Evolutionary conservation across 352 stramenopile genomes (phyloP).

Genomic region (Peronospora farinosa): DNA sequence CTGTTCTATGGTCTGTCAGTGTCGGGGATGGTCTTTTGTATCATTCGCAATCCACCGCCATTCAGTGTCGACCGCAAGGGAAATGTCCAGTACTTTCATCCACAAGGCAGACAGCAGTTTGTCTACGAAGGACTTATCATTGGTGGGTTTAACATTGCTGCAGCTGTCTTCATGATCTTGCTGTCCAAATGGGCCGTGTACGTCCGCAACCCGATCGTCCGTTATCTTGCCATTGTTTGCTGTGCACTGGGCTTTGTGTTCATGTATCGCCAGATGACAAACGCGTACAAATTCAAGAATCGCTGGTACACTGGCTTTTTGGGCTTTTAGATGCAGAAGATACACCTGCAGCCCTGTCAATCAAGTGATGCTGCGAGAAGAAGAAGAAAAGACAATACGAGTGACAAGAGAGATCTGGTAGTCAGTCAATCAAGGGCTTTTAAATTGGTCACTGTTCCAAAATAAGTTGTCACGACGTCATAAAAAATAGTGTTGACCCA

Average conservation of each 20-base stretch:
- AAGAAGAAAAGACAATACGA: neutral
- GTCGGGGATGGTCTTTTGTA: constrained; percentile 87
- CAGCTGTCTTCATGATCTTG: constrained; percentile 68
- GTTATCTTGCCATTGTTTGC: constrained; percentile 47
- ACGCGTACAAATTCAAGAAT: constrained; percentile 85
- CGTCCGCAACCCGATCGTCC: constrained; percentile 48
- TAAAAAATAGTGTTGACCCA: too few relatives aligned
- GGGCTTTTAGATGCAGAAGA: constrained; percentile 50
- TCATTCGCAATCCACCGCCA: constrained; percentile 78
- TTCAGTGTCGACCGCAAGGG: constrained; percentile 68
- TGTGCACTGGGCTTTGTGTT: constrained; percentile 67
- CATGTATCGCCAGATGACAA: constrained; percentile 83
- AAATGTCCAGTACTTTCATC: constrained; percentile 85
- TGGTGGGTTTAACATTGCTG: constrained; percentile 56
- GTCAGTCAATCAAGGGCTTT: too few relatives aligned
- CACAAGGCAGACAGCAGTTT: constrained; percentile 74
- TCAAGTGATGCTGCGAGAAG: constrained; percentile 5
- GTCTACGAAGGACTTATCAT: constrained; percentile 81
- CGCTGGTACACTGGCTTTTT: constrained; percentile 84
- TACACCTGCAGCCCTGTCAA: neutral
- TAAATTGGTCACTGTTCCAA: too few relatives aligned
- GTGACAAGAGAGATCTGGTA: too few relatives aligned
- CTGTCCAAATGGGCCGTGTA: constrained; percentile 82
- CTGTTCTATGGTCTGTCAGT: constrained; percentile 85
- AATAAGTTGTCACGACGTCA: too few relatives aligned